Percentiles rank a stretch among this genome's conserved stretches.
phyloP scores from a whole-genome alignment of 352 stramenopile genomes.

The Phytophthora crassamura region DNA sequence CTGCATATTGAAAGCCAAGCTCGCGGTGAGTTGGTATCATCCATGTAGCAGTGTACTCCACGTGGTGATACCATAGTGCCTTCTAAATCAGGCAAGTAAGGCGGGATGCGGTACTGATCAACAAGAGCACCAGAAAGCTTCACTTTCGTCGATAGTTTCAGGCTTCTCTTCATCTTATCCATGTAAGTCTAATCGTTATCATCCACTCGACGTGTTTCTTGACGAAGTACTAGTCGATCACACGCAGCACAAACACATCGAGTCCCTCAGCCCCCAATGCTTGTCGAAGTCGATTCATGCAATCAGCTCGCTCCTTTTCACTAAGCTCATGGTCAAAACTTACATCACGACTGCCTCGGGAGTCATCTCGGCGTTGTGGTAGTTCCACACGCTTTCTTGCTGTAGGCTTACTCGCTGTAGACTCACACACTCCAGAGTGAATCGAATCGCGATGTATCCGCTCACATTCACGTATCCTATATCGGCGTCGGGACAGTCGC shows the following conservation, averaged over 20 bases:
- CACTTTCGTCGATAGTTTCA: background rate
- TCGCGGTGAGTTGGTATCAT: background rate
- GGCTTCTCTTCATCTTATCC: background rate
- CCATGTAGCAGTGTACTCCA: background rate
- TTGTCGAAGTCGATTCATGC: background rate
- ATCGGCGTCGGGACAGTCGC: no score
- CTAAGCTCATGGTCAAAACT: background rate
- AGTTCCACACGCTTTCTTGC: no score
- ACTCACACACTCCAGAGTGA: no score
- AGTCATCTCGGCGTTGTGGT: no score
- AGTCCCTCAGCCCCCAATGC: background rate
- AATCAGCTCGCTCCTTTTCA: background rate
- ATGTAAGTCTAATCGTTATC: background rate
- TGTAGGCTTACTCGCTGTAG: no score
- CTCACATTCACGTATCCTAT: no score
- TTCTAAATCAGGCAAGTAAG: background rate
- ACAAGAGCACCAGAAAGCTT: background rate
- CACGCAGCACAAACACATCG: conserved; percentile 10
- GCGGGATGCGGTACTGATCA: background rate
- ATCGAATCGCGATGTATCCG: no score
- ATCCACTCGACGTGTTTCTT: background rate
- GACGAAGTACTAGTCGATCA: background rate
- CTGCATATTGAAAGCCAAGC: conserved; percentile 3
- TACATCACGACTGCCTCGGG: no score
- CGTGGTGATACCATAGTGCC: background rate